Evolutionary conservation across 1,284 basidiomycete genomes (phyloP), one percentile per base, ranked within the genome.

Genomic region (Phellinidium pouzarii): DNA sequence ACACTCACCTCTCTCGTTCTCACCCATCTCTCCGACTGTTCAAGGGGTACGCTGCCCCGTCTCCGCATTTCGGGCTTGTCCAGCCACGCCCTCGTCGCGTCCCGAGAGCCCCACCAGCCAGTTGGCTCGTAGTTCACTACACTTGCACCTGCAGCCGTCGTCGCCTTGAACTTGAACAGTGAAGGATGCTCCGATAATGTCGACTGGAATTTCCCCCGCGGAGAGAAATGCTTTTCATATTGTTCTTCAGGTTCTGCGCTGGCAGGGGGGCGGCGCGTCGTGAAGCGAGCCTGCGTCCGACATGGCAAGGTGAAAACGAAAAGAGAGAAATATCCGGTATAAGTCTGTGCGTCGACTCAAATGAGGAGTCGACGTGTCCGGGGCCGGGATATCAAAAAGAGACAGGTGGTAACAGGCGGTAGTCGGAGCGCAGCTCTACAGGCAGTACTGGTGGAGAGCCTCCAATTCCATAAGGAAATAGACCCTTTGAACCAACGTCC

Each of bases 21-120:
- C 23, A 68, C 56, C 65, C 74, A 76, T 2, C 74, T 74, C 53
- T 78, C 71, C 4, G 67, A 69, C 58, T 82, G 78, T 58, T 79
- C 77, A 22, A 66, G 59, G 2, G 79, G 75, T 2, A 78, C 63
- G 1, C 68, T 69, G 47, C 61, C 59, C 48, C 65, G 63, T 48
- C 61, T 59, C 48, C 60, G 62, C 12, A 60, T 45, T 9, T 48
- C 29, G 3, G 40, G 48, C 25, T 46, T 52, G 41, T 68, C 67
- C 19, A 55, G 29, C 69, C 69, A 71, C 2, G 69, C 68, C 12
- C 69, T 59, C 9, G 61, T 58, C 4, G 56, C 57, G 19, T 57
- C 55, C 5, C 59, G 52, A n/a, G 49, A 44, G 9, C 50, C 45
- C 52, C 60, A 60, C 69, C 68, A 71, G 64, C 68, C 27, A 2